Base-by-base conservation (phyloP, 805 yeast species). In the Suhomyces prunicola region DNA sequence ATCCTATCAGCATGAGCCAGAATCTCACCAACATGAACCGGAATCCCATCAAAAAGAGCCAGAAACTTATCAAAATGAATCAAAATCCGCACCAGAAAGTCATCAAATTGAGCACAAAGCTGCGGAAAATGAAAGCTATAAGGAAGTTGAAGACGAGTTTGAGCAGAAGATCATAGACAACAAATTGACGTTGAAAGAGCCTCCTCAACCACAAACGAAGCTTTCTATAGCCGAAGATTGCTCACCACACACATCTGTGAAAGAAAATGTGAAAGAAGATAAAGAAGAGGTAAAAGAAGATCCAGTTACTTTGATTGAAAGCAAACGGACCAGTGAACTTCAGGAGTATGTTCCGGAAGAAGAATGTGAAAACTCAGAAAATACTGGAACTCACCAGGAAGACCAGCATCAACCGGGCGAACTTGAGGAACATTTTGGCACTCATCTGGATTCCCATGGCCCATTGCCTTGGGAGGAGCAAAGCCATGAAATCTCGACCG, bases 331-430 rank as follows among this genome's bases (percentile, higher is more conserved):
- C 2, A 57, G 58, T n/a, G 58, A 60, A 26, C 48, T 61, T 13
- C 60, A 58, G 46, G 57, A 54, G 42, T 58, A 51, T 12, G 56
- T 60, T 13, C 62, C 64, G 8, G 57, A 58, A 23, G 44, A 45
- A 17, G 48, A 48, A 12, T 13, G 33, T 13, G n/a, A 36, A n/a
- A 27, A 19, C 5, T 3, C 26, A 8, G 46, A 8, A 9, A 27
- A 29, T n/a, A 52, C 44, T 39, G 60, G 50, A 27, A 57, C 57
- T 10, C 27, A 55, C 23, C 24, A 46, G 31, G 55, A 52, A 26
- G 54, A 57, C 26, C 39, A 39, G 7, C 42, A 39, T 39, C 24
- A 39, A 39, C 17, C 23, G 13, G 9, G 23, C 15, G 24, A 29
- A 45, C 2, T 4, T 6, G 29, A 44, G 29, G 39, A 44, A 42